A percentile compares a stretch with the other conserved stretches of the same genome.
Conservation (phyloP, 306 rosid species). For the Nissolia schottii region DNA sequence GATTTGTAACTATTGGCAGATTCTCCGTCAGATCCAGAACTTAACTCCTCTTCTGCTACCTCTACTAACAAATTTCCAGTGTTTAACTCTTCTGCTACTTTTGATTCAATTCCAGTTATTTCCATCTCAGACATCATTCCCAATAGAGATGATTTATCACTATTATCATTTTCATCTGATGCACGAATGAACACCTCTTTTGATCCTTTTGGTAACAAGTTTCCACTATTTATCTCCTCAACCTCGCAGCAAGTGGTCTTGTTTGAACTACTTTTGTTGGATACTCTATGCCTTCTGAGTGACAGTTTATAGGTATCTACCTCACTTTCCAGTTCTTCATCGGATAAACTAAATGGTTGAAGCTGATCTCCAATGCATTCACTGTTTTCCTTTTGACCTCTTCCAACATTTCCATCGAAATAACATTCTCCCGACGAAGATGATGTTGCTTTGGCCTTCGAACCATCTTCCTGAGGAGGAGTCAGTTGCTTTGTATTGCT, state of each 20-base stretch:
- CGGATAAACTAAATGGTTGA: conserved; percentile 31
- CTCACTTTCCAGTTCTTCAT: conserved; percentile 40
- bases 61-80: not conserved
- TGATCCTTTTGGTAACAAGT: conserved; percentile 18
- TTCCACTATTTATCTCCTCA: conserved; percentile 33
- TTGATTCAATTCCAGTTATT: conserved; percentile 14
- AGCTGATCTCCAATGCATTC: conserved; percentile 27
- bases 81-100: not conserved
- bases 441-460: conserved; percentile 27
- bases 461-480: conserved; percentile 12
- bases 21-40: not conserved
- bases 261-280: conserved; percentile 30
- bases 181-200: conserved; percentile 13
- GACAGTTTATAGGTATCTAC: conserved; percentile 29
- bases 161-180: conserved; percentile 13
- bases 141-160: conserved; percentile 20
- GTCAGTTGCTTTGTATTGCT: conserved; percentile 11
- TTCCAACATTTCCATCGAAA: conserved; percentile 26
- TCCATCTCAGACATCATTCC: conserved; percentile 29
- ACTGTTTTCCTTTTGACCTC: conserved; percentile 20
- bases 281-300: conserved; percentile 35
- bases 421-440: conserved; percentile 41
- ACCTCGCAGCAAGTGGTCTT: conserved; percentile 40
- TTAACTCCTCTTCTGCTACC: not conserved
- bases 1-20: conserved; percentile 15